A percentile compares a stretch with the other conserved stretches of the same genome.
Evolutionary conservation across 768 basidiomycete genomes (phyloP).

Genomic region (Auricularia cornea): DNA sequence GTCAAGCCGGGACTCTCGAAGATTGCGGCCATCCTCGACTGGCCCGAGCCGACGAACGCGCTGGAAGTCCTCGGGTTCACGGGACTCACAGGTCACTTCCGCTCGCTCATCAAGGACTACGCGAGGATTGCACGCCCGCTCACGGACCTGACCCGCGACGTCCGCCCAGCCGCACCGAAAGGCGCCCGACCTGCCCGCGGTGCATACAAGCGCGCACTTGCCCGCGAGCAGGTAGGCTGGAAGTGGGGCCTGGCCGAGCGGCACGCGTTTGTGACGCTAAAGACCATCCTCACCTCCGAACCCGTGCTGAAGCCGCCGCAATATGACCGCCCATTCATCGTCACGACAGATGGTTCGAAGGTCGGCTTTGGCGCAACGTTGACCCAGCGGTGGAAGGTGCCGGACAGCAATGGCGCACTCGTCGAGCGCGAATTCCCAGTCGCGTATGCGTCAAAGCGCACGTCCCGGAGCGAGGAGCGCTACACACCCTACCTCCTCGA

Average conservation of each 20-base stretch:
- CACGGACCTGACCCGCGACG: conserved; percentile 19
- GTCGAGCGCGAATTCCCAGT: not conserved
- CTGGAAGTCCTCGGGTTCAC: conserved; percentile 26
- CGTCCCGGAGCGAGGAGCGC: conserved; percentile 3
- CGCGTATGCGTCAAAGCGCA: conserved; percentile 2
- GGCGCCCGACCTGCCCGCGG: too few relatives aligned
- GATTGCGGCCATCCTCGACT: conserved; percentile 24
- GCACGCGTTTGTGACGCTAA: conserved; percentile 22
- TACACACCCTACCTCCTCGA: conserved; percentile 2
- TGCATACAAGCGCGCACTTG: too few relatives aligned
- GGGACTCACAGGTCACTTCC: conserved; percentile 29
- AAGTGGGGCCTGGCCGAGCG: conserved; percentile 17
- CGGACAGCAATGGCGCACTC: not conserved
- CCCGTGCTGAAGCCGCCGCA: conserved; percentile 24
- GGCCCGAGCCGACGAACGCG: conserved; percentile 20
- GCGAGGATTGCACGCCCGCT: conserved; percentile 24
- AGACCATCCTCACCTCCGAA: conserved; percentile 21
- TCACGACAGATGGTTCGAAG: conserved; percentile 3
- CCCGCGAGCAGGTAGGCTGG: not conserved
- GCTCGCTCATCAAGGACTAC: conserved; percentile 28
- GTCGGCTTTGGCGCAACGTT: conserved; percentile 6
- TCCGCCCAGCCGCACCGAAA: too few relatives aligned
- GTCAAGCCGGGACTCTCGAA: conserved; percentile 22
- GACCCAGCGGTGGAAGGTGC: not conserved
- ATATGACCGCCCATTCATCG: too few relatives aligned